These are phyloP conservation scores for Botrytis porri DNA, from an alignment of 2,329 filamentous ascomycete genomes.

Conservation along the genomic window DNA sequence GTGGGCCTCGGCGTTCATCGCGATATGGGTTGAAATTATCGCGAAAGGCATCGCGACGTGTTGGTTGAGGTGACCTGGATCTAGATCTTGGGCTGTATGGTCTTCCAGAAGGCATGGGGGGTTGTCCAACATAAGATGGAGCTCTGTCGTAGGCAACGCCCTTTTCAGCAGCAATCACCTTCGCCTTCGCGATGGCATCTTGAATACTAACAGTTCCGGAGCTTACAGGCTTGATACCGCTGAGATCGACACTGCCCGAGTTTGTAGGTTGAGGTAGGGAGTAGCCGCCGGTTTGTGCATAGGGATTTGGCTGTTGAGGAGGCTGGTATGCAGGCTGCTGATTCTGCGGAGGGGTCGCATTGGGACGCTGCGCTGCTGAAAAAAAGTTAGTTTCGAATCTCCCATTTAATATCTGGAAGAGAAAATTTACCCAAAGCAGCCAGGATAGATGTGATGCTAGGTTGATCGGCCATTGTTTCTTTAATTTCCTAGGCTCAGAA, in stretches of 20 bases:
- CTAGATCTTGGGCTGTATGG: constrained; percentile 63
- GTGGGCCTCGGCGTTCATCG: constrained; percentile 71
- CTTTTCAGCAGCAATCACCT: constrained; percentile 76
- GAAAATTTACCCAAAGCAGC: constrained; percentile 46
- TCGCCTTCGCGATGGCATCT: constrained; percentile 81
- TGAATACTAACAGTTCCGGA: constrained; percentile 80
- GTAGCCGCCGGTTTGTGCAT: constrained; percentile 41
- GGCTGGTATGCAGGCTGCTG: constrained; percentile 38
- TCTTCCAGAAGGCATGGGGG: constrained; percentile 49
- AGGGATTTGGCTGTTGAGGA: constrained; percentile 44
- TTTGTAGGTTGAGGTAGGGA: constrained; percentile 55
- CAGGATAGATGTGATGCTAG: constrained; percentile 50
- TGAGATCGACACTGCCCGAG: constrained; percentile 76
- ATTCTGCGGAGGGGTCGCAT: constrained; percentile 47
- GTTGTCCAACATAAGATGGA: constrained; percentile 39
- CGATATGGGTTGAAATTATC: constrained; percentile 79
- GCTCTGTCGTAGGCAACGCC: constrained; percentile 65
- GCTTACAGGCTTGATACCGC: constrained; percentile 72
- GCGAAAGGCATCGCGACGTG: constrained; percentile 66
- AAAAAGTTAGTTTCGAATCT: constrained; percentile 23
- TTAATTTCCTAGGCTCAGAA: background rate
- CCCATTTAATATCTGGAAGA: background rate
- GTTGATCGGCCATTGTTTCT: constrained; percentile 42
- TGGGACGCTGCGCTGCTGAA: constrained; percentile 49
- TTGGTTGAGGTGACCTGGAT: constrained; percentile 70